Base-by-base conservation (phyloP, 2,329 filamentous ascomycete genomes). In the Aspergillus quadricinctus region DNA sequence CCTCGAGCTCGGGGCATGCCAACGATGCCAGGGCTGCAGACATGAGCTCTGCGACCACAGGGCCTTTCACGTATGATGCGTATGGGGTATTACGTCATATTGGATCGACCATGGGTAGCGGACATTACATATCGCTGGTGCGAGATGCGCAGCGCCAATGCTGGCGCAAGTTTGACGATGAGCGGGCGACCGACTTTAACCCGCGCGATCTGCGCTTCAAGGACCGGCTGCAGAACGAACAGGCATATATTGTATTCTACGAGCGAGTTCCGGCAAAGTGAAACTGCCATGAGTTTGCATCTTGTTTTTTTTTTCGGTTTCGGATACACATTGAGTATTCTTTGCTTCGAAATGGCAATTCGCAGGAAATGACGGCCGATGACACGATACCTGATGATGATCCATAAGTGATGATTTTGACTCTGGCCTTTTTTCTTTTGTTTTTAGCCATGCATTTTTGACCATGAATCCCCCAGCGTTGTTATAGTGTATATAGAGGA, bases 21-120 rank as follows among this genome's bases (percentile, higher is more conserved):
- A 54, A 60, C 50, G 70, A 59, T 45, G 53, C 61, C 19, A 50
- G 56, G 53, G 55, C 50, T 77, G 82, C 28, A 90, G 83, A 63
- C 69, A 72, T 37, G 74, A 79, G 50, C 77, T 83, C 55, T 72
- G 79, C 65, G 53, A 76, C 65, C 54, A 76, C 69, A 52, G 70
- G 71, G 0, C 87, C 89, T 0, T 91, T 89, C 67, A 77, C 79
- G 4, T 99, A 97, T 72, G 88, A 96, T 68, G 87, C 89, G 52
- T 97, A 96, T 69, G 93, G 87, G 2, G 88, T 97, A 6, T 84
- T 95, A 53, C 81, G 89, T 59, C 92, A 97, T 71, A 74, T 83
- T 3, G 92, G 92, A 23, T 76, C 77, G 1, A 85, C 81, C 1
- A 78, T 89, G 52, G 83, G 84, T 40, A 84, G 83, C 51, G 92